Evolutionary conservation across 1,284 basidiomycete species (phyloP), one percentile per base, ranked within the genome.

Genomic region (Hemileia vastatrix): DNA sequence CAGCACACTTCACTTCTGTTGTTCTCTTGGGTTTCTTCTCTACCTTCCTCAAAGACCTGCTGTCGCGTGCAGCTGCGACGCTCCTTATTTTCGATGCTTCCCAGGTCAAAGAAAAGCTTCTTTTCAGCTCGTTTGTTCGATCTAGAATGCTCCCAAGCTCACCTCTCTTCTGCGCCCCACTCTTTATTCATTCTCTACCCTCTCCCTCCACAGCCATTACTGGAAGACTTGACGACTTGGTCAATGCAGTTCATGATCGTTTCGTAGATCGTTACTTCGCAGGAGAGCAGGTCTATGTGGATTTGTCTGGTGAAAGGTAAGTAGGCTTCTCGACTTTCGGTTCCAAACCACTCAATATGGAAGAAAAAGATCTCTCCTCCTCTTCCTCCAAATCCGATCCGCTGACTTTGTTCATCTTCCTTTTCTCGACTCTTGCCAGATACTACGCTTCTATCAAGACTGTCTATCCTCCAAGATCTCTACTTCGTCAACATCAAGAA

Each of bases 231-330:
- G 94, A 97, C 78, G 86, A 89, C 70, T 81, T 98, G 15, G 90
- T 94, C 3, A 94, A 98, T 76, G 85, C 86, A 55, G 87, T 96
- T 44, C 95, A 85, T 74, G 94, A 97, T 68, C 85, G 94, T 48
- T 96, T 92, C 81, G 90, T 91, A 71, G 86, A 96, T 78, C 84
- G 94, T 40, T 98, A 92, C 78, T 98, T 91, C 75, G 80, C 83
- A 52, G 85, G 85, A 67, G 94, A 98, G 78, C n/a, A n/a, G n/a
- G n/a, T n/a, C n/a, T 71, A 73, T 36, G 70, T 78, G 23, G 76
- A 77, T 52, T 56, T 74, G 18, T 62, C 68, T 3, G 66, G 47
- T 18, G 53, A 54, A 24, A 54, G 47, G 53, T 50, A 13, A 50
- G 48, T 50, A 50, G 11, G 23, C 31, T 13, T 9, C 48, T 9